phyloP scores from a whole-genome alignment of 345 rosid genomes.

The Eucalyptus shirleyi region DNA sequence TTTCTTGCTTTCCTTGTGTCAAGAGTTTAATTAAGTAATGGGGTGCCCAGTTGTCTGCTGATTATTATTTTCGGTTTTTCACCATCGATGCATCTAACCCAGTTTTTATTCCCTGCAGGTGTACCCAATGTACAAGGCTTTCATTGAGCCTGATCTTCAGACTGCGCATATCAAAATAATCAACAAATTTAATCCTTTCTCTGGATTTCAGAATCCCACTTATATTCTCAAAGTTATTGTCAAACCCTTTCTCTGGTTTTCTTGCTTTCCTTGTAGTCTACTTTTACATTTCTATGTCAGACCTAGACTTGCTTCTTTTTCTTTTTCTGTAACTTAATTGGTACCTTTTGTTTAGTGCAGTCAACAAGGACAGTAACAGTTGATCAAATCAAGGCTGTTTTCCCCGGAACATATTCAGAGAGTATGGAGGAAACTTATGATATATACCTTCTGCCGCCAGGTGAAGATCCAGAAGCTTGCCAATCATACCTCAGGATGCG shows the following conservation, averaged over 20 bases:
- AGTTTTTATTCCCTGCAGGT: constrained; percentile 28
- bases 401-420: constrained; percentile 51
- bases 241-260: not conserved
- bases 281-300: not conserved
- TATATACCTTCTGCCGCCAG: constrained; percentile 97
- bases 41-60: not conserved
- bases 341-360: constrained; percentile 27
- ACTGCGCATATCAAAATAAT: constrained; percentile 93
- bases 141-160: constrained; percentile 94
- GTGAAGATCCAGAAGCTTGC: constrained; percentile 99
- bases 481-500: constrained; percentile 98
- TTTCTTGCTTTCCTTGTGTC: constrained; percentile 2
- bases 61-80: not conserved
- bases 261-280: not conserved
- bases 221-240: constrained; percentile 72
- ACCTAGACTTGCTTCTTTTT: not conserved
- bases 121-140: constrained; percentile 99
- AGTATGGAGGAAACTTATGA: constrained; percentile 89
- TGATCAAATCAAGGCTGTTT: constrained; percentile 67
- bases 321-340: not conserved
- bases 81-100: not conserved
- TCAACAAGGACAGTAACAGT: constrained; percentile 58
- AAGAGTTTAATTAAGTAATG: not conserved
- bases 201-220: constrained; percentile 97
- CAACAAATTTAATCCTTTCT: constrained; percentile 96